Conservation (phyloP, 2,329 filamentous ascomycete species). For the Colletotrichum sp. region DNA sequence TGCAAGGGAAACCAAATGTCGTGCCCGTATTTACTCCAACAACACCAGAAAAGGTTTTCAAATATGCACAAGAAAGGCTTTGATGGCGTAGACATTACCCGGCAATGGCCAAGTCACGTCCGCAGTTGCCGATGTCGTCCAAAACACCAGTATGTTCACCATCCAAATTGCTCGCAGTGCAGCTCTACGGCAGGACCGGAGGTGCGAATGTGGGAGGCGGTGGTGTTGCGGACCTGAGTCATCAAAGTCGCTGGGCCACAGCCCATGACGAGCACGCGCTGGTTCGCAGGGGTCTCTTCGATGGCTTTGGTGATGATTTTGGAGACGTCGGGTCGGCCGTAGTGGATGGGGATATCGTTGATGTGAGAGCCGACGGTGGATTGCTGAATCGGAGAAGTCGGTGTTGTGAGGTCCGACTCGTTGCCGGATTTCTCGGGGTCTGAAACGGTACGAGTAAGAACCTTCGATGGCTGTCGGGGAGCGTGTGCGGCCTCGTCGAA, state of each 20-base stretch:
- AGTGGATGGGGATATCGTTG: constrained; percentile 28
- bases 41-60: not conserved
- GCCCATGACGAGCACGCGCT: constrained; percentile 46
- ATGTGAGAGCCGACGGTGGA: not conserved
- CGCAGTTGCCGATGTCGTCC: not conserved
- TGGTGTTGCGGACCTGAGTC: constrained; percentile 44
- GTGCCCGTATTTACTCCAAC: constrained; percentile 8
- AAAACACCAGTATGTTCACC: constrained; percentile 30
- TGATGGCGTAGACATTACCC: not conserved
- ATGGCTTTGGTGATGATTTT: constrained; percentile 38
- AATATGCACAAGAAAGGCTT: not conserved
- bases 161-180: constrained; percentile 54
- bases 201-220: constrained; percentile 40
- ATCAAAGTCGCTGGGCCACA: constrained; percentile 52
- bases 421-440: constrained; percentile 23
- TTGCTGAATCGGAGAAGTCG: constrained; percentile 9
- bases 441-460: constrained; percentile 14
- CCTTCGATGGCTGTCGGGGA: constrained; percentile 1
- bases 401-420: constrained; percentile 22
- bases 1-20: not conserved
- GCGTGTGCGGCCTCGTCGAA: not conserved
- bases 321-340: constrained; percentile 41
- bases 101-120: not conserved
- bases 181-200: constrained; percentile 50
- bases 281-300: constrained; percentile 26